These are phyloP conservation scores for Talaromyces sp. DNA, from an alignment of 2,329 filamentous ascomycete genomes.

Conservation along the genomic window DNA sequence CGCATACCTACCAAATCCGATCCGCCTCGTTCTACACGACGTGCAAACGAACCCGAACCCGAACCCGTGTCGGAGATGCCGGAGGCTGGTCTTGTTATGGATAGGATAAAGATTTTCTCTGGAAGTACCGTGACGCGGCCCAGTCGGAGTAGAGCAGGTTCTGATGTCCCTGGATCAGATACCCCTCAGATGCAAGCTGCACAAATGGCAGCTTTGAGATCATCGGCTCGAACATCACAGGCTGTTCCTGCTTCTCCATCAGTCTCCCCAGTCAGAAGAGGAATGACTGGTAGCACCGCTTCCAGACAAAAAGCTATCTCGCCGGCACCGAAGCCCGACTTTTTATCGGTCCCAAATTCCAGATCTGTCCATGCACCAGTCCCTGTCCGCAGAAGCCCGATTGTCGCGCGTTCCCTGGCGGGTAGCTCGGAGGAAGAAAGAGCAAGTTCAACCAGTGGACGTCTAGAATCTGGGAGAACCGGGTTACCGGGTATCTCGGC, in stretches of 20 bases:
- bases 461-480: neutral
- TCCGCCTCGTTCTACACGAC: slow-evolving; percentile 20
- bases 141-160: neutral
- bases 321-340: slow-evolving; percentile 19
- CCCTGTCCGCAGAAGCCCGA: slow-evolving; percentile 21
- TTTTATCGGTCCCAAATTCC: slow-evolving; percentile 17
- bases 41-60: slow-evolving; percentile 5
- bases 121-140: slow-evolving; percentile 15
- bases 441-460: neutral
- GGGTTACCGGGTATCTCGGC: neutral
- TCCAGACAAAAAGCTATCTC: neutral
- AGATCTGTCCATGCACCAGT: slow-evolving; percentile 25
- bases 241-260: slow-evolving; percentile 8
- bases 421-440: slow-evolving; percentile 3
- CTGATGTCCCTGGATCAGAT: slow-evolving; percentile 18
- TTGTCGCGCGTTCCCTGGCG: slow-evolving; percentile 15
- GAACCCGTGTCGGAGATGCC: slow-evolving; percentile 23
- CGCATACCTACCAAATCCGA: slow-evolving; percentile 23
- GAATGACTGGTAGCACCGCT: neutral
- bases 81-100: slow-evolving; percentile 35
- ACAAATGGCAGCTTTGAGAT: slow-evolving; percentile 32
- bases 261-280: slow-evolving; percentile 9
- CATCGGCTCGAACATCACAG: slow-evolving; percentile 19
- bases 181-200: slow-evolving; percentile 34
- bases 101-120: slow-evolving; percentile 37